Evolutionary conservation across 306 rosid species (phyloP).

Genomic region (Corylus americana): DNA sequence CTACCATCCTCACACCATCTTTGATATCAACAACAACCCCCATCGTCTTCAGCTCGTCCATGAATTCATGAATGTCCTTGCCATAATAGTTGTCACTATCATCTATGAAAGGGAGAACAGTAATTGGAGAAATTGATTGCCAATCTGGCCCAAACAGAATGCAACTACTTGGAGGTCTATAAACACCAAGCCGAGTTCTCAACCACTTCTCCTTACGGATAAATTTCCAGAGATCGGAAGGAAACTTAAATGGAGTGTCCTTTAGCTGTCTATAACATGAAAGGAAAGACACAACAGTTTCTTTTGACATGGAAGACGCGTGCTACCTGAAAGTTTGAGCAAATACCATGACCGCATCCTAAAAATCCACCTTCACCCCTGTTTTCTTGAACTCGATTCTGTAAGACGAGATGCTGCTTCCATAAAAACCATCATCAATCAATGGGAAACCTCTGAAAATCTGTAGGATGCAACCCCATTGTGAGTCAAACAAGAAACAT

Average conservation of each 20-base stretch:
- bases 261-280: constrained; percentile 42
- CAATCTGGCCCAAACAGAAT: constrained; percentile 62
- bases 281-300: constrained; percentile 49
- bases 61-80: constrained; percentile 40
- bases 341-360: constrained; percentile 41
- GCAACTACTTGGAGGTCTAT: constrained; percentile 50
- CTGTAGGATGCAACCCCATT: background rate
- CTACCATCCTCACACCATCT: constrained; percentile 51
- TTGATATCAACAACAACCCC: constrained; percentile 54
- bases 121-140: constrained; percentile 56
- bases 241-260: constrained; percentile 26
- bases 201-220: constrained; percentile 48
- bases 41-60: constrained; percentile 52
- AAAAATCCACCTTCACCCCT: constrained; percentile 62
- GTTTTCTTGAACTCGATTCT: constrained; percentile 35
- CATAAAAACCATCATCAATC: constrained; percentile 52
- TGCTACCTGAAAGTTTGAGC: constrained; percentile 35
- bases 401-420: constrained; percentile 28
- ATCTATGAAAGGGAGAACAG: constrained; percentile 70
- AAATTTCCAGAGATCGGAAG: constrained; percentile 23
- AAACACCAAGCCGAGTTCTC: constrained; percentile 47
- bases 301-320: constrained; percentile 39
- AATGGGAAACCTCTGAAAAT: constrained; percentile 52
- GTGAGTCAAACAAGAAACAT: constrained; percentile 3
- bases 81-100: constrained; percentile 50